A percentile compares a stretch with the other conserved stretches of the same genome.
Evolutionary conservation across 164 flowering plant species (phyloP).

Genomic region (Houttuynia cordata): DNA sequence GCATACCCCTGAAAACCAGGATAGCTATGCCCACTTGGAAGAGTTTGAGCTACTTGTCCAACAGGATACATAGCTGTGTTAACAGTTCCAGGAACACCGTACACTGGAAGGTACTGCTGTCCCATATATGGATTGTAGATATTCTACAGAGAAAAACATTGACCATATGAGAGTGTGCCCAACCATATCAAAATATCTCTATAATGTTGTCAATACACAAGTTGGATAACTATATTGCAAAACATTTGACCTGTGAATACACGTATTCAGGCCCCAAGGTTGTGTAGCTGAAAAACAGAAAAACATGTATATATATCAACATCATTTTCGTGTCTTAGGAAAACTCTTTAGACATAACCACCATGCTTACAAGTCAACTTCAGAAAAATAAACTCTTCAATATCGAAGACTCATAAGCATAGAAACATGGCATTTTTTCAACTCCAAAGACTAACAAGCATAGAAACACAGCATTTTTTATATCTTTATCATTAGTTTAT

Average conservation of each 20-base stretch:
- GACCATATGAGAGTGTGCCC: background rate
- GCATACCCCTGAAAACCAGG: conserved; percentile 66
- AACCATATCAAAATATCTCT: background rate
- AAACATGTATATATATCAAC: background rate
- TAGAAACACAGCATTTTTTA: too few species aligned
- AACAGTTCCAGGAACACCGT: conserved; percentile 70
- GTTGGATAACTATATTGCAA: background rate
- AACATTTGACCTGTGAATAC: conserved; percentile 59
- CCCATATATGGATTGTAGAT: conserved; percentile 67
- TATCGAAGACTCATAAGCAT: too few species aligned
- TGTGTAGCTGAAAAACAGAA: conserved; percentile 51
- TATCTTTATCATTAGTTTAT: too few species aligned
- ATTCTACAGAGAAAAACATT: conserved; percentile 30
- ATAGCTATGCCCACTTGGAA: conserved; percentile 62
- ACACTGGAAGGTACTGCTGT: conserved; percentile 85
- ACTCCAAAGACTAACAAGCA: too few species aligned
- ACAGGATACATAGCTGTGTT: conserved; percentile 58
- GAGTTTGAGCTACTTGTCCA: conserved; percentile 58
- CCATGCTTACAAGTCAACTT: too few species aligned
- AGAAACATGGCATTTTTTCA: too few species aligned
- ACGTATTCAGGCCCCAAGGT: conserved; percentile 74
- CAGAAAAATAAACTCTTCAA: too few species aligned
- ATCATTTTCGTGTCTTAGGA: background rate
- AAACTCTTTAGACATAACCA: too few species aligned
- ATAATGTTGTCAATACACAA: background rate